Base-by-base conservation (phyloP, 768 basidiomycete species). In the Tulasnella sp. region DNA sequence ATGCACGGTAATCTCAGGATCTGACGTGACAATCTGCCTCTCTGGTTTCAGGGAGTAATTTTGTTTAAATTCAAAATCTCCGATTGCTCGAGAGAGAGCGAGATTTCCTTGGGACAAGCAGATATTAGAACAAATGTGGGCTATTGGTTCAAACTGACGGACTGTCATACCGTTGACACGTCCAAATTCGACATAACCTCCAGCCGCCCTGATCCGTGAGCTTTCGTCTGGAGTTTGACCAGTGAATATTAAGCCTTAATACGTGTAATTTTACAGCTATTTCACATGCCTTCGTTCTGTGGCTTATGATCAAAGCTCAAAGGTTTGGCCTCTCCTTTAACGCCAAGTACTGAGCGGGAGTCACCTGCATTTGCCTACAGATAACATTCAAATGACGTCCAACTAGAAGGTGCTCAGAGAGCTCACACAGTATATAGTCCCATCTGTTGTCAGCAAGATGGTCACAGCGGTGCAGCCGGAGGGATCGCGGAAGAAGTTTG, bases 1-100 rank as follows among this genome's bases (percentile, higher is more conserved):
- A 72, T 97, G 96, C 46, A 76, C 74, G 17, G 80, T 88, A 63
- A 99, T 75, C 60, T 99, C 96, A 21, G 96, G 96, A 69, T 99
- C 81, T 41, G 90, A 80, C 1, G 96, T 98, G 65, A 99, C 96
- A 60, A 93, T 84, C 71, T 99, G 96, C 51, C 81, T 80, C 72
- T 98, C 94, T 17, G 93, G 84, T 43, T 79, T 71, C 9, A 97
- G 71, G 17, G 78, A 71, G 50, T 80, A 80, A 68, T 93, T 94
- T 74, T 94, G 92, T 77, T 99, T 99, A 79, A 96, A 99, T 64
- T 96, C 92, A 69, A 99, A 98, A 70, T 99, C 96, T 57, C 96
- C 96, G 25, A 99, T 74, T 3, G 96, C 96, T 65, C 96, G 80
- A 15, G 93, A 93, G 41, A 98, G 73, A 0, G 96, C 94, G 59